Evolutionary conservation across 768 basidiomycete species (phyloP).

Genomic region (Rhodocollybia butyracea): DNA sequence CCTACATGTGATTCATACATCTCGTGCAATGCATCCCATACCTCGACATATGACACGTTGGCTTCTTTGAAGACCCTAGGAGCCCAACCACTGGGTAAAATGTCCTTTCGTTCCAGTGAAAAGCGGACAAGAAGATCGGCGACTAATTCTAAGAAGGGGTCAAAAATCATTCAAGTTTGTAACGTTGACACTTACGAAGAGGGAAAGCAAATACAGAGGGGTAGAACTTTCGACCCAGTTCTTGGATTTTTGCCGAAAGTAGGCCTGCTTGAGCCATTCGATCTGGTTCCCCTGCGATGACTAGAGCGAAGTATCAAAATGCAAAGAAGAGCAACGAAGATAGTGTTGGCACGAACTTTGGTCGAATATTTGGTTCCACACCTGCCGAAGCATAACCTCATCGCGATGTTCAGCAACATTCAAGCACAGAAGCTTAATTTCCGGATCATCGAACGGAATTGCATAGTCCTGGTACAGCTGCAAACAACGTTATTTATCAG

Average conservation of each 20-base stretch:
- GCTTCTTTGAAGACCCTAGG: conserved; percentile 77
- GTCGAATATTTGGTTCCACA: conserved; percentile 88
- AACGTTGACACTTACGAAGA: conserved; percentile 53
- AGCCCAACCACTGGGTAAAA: conserved; percentile 77
- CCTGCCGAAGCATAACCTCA: conserved; percentile 72
- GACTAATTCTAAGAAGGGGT: conserved; percentile 58
- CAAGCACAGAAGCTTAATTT: conserved; percentile 84
- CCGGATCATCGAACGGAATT: conserved; percentile 77
- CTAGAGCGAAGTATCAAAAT: conserved; percentile 26
- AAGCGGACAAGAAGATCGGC: conserved; percentile 75
- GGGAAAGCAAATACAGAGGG: conserved; percentile 92
- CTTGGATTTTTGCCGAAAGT: conserved; percentile 60
- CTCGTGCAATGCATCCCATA: conserved; percentile 84
- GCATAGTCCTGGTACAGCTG: conserved; percentile 90
- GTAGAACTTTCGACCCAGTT: conserved; percentile 82
- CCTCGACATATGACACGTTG: conserved; percentile 73
- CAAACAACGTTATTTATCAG: background rate
- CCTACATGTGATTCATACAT: conserved; percentile 87
- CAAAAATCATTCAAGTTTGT: background rate
- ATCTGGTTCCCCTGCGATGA: conserved; percentile 55
- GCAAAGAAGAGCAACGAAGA: background rate
- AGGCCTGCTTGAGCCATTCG: conserved; percentile 54
- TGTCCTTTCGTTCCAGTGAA: conserved; percentile 54
- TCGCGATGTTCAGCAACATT: conserved; percentile 94
- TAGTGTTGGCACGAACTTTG: conserved; percentile 48